phyloP scores from a whole-genome alignment of 2,329 filamentous ascomycete genomes.

The Colletotrichum magnum region DNA sequence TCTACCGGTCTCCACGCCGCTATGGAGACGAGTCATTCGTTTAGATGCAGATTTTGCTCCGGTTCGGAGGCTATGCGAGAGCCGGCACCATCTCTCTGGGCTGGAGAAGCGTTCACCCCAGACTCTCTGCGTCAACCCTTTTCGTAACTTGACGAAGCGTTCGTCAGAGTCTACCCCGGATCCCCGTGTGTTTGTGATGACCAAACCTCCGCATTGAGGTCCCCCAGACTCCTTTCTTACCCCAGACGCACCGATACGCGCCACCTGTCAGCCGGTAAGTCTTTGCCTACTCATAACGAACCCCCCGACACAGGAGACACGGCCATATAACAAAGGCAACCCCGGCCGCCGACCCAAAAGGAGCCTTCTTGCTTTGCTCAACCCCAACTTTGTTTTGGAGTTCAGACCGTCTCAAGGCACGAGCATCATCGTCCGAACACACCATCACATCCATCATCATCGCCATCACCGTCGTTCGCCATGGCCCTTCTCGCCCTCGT shows the following conservation, averaged over 20 bases:
- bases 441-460: conserved; percentile 5
- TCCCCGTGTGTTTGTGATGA: conserved; percentile 21
- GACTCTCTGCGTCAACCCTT: conserved; percentile 12
- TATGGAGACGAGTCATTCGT: conserved; percentile 37
- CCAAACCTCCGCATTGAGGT: conserved; percentile 29
- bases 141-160: conserved; percentile 2
- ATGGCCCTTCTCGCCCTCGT: conserved; percentile 66
- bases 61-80: conserved; percentile 33
- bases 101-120: conserved; percentile 41
- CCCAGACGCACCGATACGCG: conserved; percentile 35
- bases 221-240: conserved; percentile 37
- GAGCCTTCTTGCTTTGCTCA: conserved; percentile 6
- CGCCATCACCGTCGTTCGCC: conserved; percentile 27
- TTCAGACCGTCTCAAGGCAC: conserved; percentile 25
- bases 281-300: not conserved
- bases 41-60: conserved; percentile 38
- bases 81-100: not conserved
- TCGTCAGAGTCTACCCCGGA: conserved; percentile 32
- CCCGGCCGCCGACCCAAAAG: conserved; percentile 9
- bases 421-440: conserved; percentile 20
- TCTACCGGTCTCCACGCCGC: conserved; percentile 25
- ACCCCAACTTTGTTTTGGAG: conserved; percentile 19
- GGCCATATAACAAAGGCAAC: conserved; percentile 38
- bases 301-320: not conserved
- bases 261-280: conserved; percentile 21